Evolutionary conservation across 2,329 filamentous ascomycete species (phyloP), one percentile per base, ranked within the genome.

Genomic region (Paraphoma chrysanthemicola): DNA sequence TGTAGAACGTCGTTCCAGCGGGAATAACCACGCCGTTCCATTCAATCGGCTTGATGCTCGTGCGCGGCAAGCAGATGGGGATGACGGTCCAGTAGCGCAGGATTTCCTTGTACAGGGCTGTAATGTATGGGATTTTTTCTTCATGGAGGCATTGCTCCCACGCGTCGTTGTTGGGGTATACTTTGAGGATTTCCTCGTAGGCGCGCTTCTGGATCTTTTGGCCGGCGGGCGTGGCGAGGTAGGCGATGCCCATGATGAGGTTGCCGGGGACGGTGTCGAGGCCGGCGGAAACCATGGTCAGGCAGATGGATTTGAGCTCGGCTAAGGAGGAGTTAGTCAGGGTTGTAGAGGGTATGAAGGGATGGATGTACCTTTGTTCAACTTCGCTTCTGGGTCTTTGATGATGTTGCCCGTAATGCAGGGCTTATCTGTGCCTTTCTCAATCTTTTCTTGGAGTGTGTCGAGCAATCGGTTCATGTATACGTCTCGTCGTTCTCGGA

Each of bases 231-330:
- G 86, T 88, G n/a, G 89, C 85, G 2, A 95, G 83, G 64, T 90
- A 91, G 2, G 89, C 91, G 44, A 94, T 86, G 11, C 88, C 88
- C 89, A 92, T 92, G 67, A 92, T 88, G 9, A 94, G 78, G 59
- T 93, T 93, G 10, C 88, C 90, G 0, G 91, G 90, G 1, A 95
- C 88, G 0, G 91, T 95, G 71, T 95, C 91, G 14, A 94, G 84
- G 16, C 91, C 91, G 0, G 90, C 91, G 1, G 88, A 90, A 0
- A 94, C 89, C 86, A 94, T 93, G 23, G 90, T 92, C 23, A 95
- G 77, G 71, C 91, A 92, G 64, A 95, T 92, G 2, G 89, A 91
- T 75, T 90, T 92, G 48, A 93, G 83, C 74, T 93, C 91, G 11
- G 86, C 89, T 90, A 51, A 71, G 4, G 11, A 16, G 2, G n/a